These are phyloP conservation scores for Phaffomyces opuntiae DNA, from an alignment of 805 yeast genomes.

Conservation along the genomic window DNA sequence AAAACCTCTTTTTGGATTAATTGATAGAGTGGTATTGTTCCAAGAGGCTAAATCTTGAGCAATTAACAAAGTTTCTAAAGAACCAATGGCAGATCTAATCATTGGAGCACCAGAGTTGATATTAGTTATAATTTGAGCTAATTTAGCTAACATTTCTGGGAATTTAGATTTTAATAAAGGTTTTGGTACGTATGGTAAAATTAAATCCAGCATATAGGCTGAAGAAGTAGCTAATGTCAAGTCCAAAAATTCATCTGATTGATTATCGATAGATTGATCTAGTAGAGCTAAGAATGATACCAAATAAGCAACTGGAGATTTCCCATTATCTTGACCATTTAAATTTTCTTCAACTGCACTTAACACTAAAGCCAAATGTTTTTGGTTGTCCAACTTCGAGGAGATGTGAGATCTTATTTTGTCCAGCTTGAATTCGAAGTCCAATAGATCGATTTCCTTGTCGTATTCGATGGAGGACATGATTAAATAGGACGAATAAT, in stretches of 20 bases:
- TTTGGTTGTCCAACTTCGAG: constrained; percentile 84
- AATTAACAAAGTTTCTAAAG: constrained; percentile 67
- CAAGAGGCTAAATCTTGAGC: constrained; percentile 81
- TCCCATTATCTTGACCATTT: constrained; percentile 27
- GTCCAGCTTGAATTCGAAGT: constrained; percentile 51
- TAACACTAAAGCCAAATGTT: constrained; percentile 73
- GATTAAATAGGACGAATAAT: too few relatives aligned
- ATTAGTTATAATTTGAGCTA: constrained; percentile 74
- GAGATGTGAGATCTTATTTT: constrained; percentile 63
- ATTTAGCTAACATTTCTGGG: constrained; percentile 64
- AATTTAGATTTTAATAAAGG: constrained; percentile 67
- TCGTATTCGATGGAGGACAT: constrained; percentile 7
- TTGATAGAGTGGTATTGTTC: constrained; percentile 45
- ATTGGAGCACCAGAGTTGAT: constrained; percentile 72
- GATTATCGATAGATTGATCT: constrained; percentile 55
- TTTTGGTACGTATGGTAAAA: constrained; percentile 68
- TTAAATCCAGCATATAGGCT: constrained; percentile 73
- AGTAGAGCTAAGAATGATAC: constrained; percentile 76
- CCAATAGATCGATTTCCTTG: constrained; percentile 19
- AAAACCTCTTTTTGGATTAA: constrained; percentile 72
- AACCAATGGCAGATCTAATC: constrained; percentile 77
- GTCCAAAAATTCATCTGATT: constrained; percentile 48
- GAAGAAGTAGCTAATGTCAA: constrained; percentile 62
- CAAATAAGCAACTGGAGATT: constrained; percentile 74
- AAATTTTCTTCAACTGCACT: constrained; percentile 89